Evolutionary conservation across 2,329 filamentous ascomycete genomes (phyloP), one percentile per base, ranked within the genome.

Genomic region (Botryotinia globosa): DNA sequence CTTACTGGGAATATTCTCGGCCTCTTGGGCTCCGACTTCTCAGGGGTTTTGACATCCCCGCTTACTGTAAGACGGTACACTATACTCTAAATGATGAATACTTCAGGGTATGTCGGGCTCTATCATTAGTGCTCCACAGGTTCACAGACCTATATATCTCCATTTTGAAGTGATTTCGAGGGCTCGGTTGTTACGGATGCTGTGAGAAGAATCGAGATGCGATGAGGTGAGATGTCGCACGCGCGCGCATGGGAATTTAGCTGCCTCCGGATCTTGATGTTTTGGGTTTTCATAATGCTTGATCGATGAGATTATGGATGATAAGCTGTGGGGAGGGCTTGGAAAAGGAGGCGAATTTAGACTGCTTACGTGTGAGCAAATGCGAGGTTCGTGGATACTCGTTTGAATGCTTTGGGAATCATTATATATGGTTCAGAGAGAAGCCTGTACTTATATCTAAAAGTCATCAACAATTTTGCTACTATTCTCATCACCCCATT

Each of bases 31-130:
- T 18, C 51, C 22, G 42, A 45, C 29, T 34, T 8, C 22, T 32
- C 62, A 64, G 62, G 62, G 62, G n/a, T 45, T 64, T 64, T 64
- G 62, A 45, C 62, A 34, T 64, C 42, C 42, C 62, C 62, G 62
- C 62, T 64, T 64, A 64, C 62, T 45, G 62, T 45, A 32, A 64
- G 62, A 64, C 44, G 9, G 42, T 25, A 22, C 42, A 29, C n/a
- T 64, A 25, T 16, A 32, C 62, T 18, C 42, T 22, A 34, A 7
- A 34, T 34, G 29, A 64, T 32, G 29, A 10, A 25, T 22, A 64
- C 29, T 34, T 32, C 42, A 37, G 42, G 62, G 58, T 61, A 61
- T n/a, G 4, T 14, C 20, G 51, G 51, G 51, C 51, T 56, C 51
- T 22, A 64, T 64, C 62, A 16, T 29, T 45, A 22, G 62, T 32